A percentile compares a stretch with the other conserved stretches of the same genome.
Conservation (phyloP, 495 filamentous ascomycete species). For the Penicillium alfredii region DNA sequence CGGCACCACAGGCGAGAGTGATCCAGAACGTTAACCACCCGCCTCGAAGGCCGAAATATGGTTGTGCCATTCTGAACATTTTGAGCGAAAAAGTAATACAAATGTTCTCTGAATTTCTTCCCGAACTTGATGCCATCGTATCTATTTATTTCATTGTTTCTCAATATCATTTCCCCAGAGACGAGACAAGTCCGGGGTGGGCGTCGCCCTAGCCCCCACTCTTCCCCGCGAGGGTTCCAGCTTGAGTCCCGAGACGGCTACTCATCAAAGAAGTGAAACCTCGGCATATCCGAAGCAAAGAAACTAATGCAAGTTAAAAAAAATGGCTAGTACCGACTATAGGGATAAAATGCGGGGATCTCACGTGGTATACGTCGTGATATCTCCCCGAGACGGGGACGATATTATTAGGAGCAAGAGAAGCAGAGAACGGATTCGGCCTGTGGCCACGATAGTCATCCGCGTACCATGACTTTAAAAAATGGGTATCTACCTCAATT, state of each 20-base stretch:
- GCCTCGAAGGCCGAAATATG: slow-evolving; percentile 17
- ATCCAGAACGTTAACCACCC: slow-evolving; percentile 21
- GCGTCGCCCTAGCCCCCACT: background rate
- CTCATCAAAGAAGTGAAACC: background rate
- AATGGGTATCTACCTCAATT: too few relatives aligned
- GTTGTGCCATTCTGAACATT: slow-evolving; percentile 3
- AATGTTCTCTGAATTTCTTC: background rate
- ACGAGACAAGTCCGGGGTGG: background rate
- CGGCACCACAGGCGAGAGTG: slow-evolving; percentile 13
- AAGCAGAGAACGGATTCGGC: too few relatives aligned
- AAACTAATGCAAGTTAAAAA: too few relatives aligned
- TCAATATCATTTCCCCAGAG: background rate
- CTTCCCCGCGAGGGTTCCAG: background rate
- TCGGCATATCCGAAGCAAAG: background rate
- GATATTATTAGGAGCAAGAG: too few relatives aligned
- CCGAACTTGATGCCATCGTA: background rate
- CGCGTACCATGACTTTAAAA: too few relatives aligned
- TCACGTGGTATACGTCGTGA: too few relatives aligned
- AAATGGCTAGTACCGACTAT: too few relatives aligned
- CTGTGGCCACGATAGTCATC: too few relatives aligned
- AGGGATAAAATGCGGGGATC: too few relatives aligned
- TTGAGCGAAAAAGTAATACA: background rate
- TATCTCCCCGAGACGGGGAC: too few relatives aligned
- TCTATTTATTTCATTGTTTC: background rate
- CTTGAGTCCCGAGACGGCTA: background rate